Base-by-base conservation (phyloP, 2,329 filamentous ascomycete species). In the Huntiella decipiens region DNA sequence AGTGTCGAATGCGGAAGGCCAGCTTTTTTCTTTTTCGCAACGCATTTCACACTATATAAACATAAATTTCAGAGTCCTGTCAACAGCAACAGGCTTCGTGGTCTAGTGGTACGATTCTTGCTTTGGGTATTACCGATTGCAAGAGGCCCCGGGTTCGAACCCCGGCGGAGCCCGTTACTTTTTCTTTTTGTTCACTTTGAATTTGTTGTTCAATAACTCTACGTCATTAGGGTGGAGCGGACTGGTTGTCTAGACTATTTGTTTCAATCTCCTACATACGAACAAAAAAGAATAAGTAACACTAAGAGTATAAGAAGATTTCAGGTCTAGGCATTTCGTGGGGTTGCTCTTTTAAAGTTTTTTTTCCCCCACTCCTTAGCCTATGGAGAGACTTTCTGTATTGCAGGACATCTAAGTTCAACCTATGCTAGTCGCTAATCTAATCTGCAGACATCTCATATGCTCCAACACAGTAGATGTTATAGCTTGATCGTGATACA, bases 171-270 rank as follows among this genome's bases (percentile, higher is more conserved):
- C 42, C 42, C 42, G 2, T 3, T 19, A 15, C 2, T 2, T 1
- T 28, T 8, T 28, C 7, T 28, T 28, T 6, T 28, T 28, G 4
- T 8, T 28, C 16, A 46, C 35, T 28, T 16, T 16, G 2, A 16
- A 16, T 16, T 16, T 16, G 16, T 16, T 16, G 2, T 16, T 16
- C 43, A 51, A 44, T 39, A 49, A 52, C 50, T 70, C 66, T 63
- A 68, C 71, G 66, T 62, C 64, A 68, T 63, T 71, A 73, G 72
- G 73, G 73, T 76, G 73, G 73, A 76, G 66, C 63, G 68, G 71
- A 73, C 71, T 58, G 73, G 73, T 70, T 76, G 73, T 77, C 73
- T 75, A 75, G 72, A 70, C 73, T 72, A 60, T 66, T 60, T 61
- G 16, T 63, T 68, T 50, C 41, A 55, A 66, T 75, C 70, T 75